A percentile compares a stretch with the other conserved stretches of the same genome.
phyloP scores from a whole-genome alignment of 352 stramenopile species.

The Blastocystis sp. region DNA sequence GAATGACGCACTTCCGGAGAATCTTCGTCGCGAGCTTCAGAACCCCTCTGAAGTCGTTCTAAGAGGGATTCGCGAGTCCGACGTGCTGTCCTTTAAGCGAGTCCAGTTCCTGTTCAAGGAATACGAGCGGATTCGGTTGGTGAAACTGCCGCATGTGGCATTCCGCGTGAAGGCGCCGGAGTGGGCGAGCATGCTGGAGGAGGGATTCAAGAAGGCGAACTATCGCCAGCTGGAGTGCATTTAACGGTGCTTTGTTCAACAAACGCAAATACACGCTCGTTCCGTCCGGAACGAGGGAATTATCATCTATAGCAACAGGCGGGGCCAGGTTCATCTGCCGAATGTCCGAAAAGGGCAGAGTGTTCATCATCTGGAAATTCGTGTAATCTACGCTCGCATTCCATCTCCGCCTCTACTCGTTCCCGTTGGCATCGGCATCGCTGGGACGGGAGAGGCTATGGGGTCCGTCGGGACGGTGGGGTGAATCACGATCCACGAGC shows the following conservation, averaged over 20 bases:
- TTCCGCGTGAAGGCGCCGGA: slow-evolving; percentile 4
- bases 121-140: background rate
- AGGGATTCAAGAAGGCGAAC: background rate
- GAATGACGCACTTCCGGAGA: slow-evolving; percentile 19
- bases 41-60: background rate
- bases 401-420: background rate
- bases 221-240: slow-evolving; percentile 29
- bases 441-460: background rate
- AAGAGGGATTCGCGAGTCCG: background rate
- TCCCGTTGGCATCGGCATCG: background rate
- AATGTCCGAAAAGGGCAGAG: slow-evolving; percentile 18
- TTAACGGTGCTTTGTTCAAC: background rate
- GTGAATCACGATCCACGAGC: slow-evolving; percentile 22
- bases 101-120: slow-evolving; percentile 7
- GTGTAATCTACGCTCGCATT: background rate
- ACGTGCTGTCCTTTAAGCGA: background rate
- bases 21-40: background rate
- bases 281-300: background rate
- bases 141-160: background rate
- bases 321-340: slow-evolving; percentile 27
- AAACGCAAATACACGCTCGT: slow-evolving; percentile 1
- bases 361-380: slow-evolving; percentile 50
- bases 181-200: background rate
- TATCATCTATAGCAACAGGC: background rate
- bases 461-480: background rate